phyloP scores from a whole-genome alignment of 805 yeast species.

The Saccharomycopsis selenospora region DNA sequence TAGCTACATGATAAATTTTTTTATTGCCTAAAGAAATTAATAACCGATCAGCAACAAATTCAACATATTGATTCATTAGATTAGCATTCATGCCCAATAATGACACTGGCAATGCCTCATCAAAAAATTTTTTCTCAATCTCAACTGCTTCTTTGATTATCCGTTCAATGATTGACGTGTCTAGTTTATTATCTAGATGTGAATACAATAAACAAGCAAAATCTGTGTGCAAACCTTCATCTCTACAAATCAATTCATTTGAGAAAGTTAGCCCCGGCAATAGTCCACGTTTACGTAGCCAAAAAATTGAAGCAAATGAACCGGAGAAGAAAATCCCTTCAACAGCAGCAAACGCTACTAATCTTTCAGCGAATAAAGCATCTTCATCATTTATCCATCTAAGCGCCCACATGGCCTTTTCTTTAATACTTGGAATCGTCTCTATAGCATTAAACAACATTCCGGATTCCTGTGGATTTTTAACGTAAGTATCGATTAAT shows the following conservation, averaged over 20 bases:
- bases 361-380: conserved; percentile 88
- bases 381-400: conserved; percentile 90
- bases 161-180: conserved; percentile 64
- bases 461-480: conserved; percentile 88
- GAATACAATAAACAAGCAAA: conserved; percentile 93
- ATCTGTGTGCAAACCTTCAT: conserved; percentile 98
- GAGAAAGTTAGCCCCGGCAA: conserved; percentile 99
- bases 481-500: conserved; percentile 88
- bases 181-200: conserved; percentile 85
- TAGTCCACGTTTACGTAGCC: conserved; percentile 97
- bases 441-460: conserved; percentile 92
- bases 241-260: conserved; percentile 94
- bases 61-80: conserved; percentile 96
- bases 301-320: conserved; percentile 94
- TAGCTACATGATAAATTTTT: conserved; percentile 76
- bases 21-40: conserved; percentile 84
- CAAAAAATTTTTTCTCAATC: conserved; percentile 88
- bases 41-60: conserved; percentile 94
- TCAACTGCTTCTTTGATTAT: conserved; percentile 92
- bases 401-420: conserved; percentile 98
- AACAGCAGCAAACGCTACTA: conserved; percentile 97
- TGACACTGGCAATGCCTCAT: conserved; percentile 89
- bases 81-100: conserved; percentile 90
- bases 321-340: conserved; percentile 99
- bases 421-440: conserved; percentile 89